phyloP scores from a whole-genome alignment of 2,329 filamentous ascomycete genomes.

The Gnomoniopsis smithogilvyi region DNA sequence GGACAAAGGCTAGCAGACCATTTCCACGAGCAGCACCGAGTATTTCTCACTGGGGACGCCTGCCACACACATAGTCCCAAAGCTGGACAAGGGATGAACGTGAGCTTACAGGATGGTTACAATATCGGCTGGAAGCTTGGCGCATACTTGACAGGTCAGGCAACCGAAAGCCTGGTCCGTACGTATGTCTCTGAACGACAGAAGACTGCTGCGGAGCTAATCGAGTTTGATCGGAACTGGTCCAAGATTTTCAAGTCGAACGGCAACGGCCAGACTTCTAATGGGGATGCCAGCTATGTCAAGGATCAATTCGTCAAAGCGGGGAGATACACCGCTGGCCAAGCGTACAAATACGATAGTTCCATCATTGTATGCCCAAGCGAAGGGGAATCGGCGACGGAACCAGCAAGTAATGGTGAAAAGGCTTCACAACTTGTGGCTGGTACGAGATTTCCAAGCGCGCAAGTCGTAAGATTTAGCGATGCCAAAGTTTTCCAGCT shows the following conservation, averaged over 20 bases:
- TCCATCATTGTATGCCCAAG: conserved; percentile 39
- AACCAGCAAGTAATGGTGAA: not conserved
- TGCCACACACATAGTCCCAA: conserved; percentile 67
- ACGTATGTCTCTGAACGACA: conserved; percentile 53
- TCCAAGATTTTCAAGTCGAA: conserved; percentile 50
- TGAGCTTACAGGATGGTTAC: conserved; percentile 59
- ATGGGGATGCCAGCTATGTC: conserved; percentile 46
- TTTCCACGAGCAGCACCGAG: conserved; percentile 54
- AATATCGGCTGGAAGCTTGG: conserved; percentile 61
- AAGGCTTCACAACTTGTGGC: conserved; percentile 2
- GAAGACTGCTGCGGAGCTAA: conserved; percentile 53
- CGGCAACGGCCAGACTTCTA: conserved; percentile 24
- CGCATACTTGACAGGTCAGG: conserved; percentile 42
- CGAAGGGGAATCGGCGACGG: not conserved
- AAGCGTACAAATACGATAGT: conserved; percentile 52
- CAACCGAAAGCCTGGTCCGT: conserved; percentile 39
- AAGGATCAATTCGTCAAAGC: conserved; percentile 55
- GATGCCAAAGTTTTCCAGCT: conserved; percentile 46
- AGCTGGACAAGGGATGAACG: conserved; percentile 62
- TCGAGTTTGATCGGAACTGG: conserved; percentile 57
- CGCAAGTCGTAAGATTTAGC: conserved; percentile 50
- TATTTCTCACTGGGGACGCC: conserved; percentile 63
- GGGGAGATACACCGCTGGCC: conserved; percentile 57
- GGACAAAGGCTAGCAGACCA: conserved; percentile 57
- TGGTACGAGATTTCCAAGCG: conserved; percentile 27